Conservation (phyloP, 148 eudicot genomes). For the Amaranthus hypochondriacus region DNA sequence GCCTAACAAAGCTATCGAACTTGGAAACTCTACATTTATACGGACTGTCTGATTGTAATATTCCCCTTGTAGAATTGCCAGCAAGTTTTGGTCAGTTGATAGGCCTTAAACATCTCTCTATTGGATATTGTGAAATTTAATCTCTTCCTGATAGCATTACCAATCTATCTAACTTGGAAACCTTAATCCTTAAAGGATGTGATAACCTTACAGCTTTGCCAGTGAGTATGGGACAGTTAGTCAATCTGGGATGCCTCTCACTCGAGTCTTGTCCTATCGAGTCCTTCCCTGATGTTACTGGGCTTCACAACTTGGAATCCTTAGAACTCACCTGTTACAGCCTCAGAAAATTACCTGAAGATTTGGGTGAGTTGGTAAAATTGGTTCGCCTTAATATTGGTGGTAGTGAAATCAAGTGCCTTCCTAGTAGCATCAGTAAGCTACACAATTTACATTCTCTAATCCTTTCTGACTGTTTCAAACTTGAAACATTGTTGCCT, state of each 20-base stretch:
- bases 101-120: no score
- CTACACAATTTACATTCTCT: neutral
- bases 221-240: neutral
- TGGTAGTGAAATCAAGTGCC: neutral
- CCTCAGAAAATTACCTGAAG: neutral
- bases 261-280: neutral
- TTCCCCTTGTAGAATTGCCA: no score
- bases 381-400: neutral
- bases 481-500: neutral
- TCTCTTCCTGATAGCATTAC: neutral
- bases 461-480: neutral
- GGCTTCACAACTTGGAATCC: neutral
- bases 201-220: neutral
- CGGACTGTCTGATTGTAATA: no score
- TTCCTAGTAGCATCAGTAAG: neutral
- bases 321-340: neutral
- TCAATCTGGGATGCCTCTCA: neutral
- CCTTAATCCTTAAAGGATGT: neutral
- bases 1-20: no score
- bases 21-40: no score
- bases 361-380: neutral
- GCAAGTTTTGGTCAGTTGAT: no score
- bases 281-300: neutral
- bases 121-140: no score
- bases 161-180: constrained; percentile 1